Percentiles rank a stretch among this genome's conserved stretches.
Conservation (phyloP, 202 grass and related monocot species). For the Hordeum pubiflorum region DNA sequence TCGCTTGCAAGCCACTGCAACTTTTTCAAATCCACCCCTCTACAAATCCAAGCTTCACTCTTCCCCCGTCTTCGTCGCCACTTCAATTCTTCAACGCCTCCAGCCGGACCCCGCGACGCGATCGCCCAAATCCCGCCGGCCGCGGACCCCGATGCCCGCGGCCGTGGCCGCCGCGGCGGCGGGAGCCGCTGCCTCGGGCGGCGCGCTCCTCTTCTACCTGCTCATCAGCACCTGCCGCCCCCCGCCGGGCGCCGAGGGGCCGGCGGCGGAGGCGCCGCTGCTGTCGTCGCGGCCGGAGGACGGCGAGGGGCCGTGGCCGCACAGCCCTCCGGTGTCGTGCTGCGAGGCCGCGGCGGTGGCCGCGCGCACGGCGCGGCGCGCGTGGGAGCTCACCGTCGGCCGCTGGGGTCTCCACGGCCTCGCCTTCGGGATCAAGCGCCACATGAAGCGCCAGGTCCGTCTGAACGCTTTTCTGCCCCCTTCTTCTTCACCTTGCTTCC, state of each 20-base stretch:
- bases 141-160: conserved; percentile 26
- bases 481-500: neutral
- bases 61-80: conserved; percentile 3
- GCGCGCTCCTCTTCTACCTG: conserved; percentile 20
- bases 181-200: conserved; percentile 22
- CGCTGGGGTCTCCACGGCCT: conserved; percentile 55
- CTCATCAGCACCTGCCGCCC: conserved; percentile 27
- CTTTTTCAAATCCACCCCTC: conserved; percentile 30
- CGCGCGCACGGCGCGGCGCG: conserved; percentile 30
- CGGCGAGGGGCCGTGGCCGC: conserved; percentile 23
- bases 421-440: conserved; percentile 59
- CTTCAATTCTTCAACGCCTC: conserved; percentile 20
- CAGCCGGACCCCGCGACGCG: neutral
- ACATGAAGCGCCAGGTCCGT: conserved; percentile 61
- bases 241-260: neutral
- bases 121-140: conserved; percentile 29
- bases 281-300: neutral
- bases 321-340: conserved; percentile 39
- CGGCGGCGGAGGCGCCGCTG: conserved; percentile 16
- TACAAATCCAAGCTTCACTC: neutral
- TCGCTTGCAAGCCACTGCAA: conserved; percentile 17
- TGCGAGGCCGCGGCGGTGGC: conserved; percentile 37
- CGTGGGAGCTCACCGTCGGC: conserved; percentile 51
- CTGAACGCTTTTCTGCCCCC: neutral
- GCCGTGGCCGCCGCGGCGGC: conserved; percentile 3